Evolutionary conservation across 139 green algal species (phyloP), one percentile per base, ranked within the genome.

Genomic region (Volvox africanus): DNA sequence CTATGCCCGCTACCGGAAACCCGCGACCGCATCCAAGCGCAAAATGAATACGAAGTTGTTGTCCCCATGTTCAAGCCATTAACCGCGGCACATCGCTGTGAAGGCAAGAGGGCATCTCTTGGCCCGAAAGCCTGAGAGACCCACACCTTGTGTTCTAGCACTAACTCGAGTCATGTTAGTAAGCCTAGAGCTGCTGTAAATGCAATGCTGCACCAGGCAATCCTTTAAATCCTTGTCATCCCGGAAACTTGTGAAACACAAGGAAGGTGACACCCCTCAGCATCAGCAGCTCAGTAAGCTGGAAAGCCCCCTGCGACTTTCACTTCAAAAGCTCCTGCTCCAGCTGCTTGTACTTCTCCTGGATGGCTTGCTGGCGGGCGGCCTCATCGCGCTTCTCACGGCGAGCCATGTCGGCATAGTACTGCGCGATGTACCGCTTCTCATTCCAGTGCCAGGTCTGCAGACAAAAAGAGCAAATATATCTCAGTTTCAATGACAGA

Each of bases 381-480:
- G 83, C 33, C 83, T 93, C 88, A 36, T 95, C 93, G n/a, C 79
- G 90, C 68, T 86, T 85, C 88, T 95, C 93, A 61, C 88, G 90
- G 44, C 82, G 90, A 0, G 93, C 87, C 28, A 95, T 80, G 61
- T 95, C 93, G 19, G 92, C 85, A 65, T 96, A 96, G 91, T 95
- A 96, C 81, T 96, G 93, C 3, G 92, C 93, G 55, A 94, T 93
- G 77, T 93, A 92, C 65, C 93, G 86, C 93, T 95, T 95, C 86
- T 94, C 92, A 80, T 96, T 96, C 94, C 94, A 96, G 88, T 96
- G 94, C 90, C 92, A 95, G 24, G 93, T 93, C 93, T 95, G 91
- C 77, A 35, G 44, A 11, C 17, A 82, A 6, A 30, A 81, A n/a
- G n/a, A 3, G 32, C 75, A 13, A 81, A 44, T 61, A 81, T 50